phyloP scores from a whole-genome alignment of 345 rosid species.

The Lumnitzera racemosa region DNA sequence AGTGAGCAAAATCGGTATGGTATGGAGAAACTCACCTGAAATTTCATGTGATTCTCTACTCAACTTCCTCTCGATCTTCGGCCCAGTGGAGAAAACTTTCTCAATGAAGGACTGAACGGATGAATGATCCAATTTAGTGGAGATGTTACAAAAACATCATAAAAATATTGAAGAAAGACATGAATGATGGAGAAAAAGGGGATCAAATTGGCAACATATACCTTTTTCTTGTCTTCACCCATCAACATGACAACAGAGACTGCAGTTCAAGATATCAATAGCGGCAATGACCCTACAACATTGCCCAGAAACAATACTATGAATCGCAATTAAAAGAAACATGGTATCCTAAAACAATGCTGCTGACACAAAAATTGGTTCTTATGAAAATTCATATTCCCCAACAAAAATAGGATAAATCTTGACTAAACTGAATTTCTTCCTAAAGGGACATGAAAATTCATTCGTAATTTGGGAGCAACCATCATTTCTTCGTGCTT shows the following conservation, averaged over 20 bases:
- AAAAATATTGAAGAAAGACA: not conserved
- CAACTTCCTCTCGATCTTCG: constrained; percentile 14
- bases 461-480: too few relatives aligned
- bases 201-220: not conserved
- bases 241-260: constrained; percentile 13
- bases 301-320: too few relatives aligned
- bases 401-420: too few relatives aligned
- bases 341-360: too few relatives aligned
- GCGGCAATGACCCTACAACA: too few relatives aligned
- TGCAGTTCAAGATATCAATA: not conserved
- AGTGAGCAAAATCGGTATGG: not conserved
- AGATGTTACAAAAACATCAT: not conserved
- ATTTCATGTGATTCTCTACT: constrained; percentile 14
- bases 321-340: too few relatives aligned
- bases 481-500: too few relatives aligned
- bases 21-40: constrained; percentile 16
- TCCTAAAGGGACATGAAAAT: too few relatives aligned
- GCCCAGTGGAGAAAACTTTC: constrained; percentile 23
- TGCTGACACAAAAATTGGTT: too few relatives aligned
- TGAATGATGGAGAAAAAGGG: not conserved
- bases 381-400: too few relatives aligned
- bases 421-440: too few relatives aligned
- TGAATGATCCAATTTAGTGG: not conserved
- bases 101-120: constrained; percentile 24
- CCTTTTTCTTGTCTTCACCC: constrained; percentile 25